Base-by-base conservation (phyloP, 257 asterid genomes). In the Solanum chilense region DNA sequence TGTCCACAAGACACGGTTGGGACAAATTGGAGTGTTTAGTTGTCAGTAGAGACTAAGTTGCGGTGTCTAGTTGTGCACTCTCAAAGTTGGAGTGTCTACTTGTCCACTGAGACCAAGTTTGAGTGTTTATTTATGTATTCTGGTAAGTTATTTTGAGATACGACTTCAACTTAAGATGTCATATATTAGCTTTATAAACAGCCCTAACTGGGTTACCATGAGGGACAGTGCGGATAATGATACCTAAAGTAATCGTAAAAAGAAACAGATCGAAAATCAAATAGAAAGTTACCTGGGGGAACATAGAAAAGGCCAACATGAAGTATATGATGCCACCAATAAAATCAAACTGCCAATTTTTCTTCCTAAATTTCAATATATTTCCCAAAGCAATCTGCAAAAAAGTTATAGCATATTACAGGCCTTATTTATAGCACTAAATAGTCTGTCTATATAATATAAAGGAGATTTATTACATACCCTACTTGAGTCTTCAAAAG, bases 401-500 rank as follows among this genome's bases (percentile, higher is more conserved):
- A 47, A 47, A 49, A 52, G 75, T 73, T 13, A n/a, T 33, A 86
- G 80, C 84, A 85, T 69, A 85, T 71, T 47, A 80, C 62, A 25
- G n/a, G 29, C 27, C 68, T 47, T 13, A 45, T 20, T 35, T 41
- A 27, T 4, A 16, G 12, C 42, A 49, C 64, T 16, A 29, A 74
- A 10, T 33, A 44, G 25, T 86, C 84, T 31, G 58, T 41, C 70
- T 45, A 41, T 25, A 87, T 76, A 47, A 82, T 25, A 42, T 69
- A 6, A 71, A 41, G 78, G 85, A 84, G 18, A 74, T 76, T 7
- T 73, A 37, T 90, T 64, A 74, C 85, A 52, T 91, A 97, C 99
- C 97, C 98, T 93, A 96, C 98, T 96, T n/a, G 99, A 97, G 93
- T 97, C 99, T 93, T 97, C 99, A 89, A 93, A 93, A 35, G 99